Evolutionary conservation across 139 green algal genomes (phyloP).

Genomic region (Chlamydomonas applanata): DNA sequence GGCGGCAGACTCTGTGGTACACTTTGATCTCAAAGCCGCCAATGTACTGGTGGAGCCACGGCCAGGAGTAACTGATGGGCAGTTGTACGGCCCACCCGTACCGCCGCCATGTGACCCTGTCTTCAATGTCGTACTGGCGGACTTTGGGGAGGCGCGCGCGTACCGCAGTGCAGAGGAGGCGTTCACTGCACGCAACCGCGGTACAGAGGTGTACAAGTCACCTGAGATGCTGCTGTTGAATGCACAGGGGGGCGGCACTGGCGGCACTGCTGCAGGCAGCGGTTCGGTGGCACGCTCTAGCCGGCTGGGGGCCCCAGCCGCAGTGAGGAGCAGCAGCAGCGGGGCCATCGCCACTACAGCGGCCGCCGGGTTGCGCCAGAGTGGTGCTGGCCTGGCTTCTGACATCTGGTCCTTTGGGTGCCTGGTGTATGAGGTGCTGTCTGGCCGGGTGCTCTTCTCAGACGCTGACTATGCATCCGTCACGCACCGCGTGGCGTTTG

Average conservation of each 20-base stretch:
- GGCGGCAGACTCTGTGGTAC: conserved; percentile 56
- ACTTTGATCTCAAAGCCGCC: conserved; percentile 89
- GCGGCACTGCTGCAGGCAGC: background rate
- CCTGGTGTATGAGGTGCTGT: conserved; percentile 75
- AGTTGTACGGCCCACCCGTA: conserved; percentile 55
- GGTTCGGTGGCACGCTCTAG: background rate
- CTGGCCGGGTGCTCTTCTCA: conserved; percentile 61
- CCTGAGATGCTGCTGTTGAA: conserved; percentile 84
- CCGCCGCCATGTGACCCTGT: background rate
- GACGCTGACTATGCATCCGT: conserved; percentile 50
- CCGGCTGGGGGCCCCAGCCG: background rate
- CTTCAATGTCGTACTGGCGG: conserved; percentile 28
- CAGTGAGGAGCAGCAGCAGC: too few relatives aligned
- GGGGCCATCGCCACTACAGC: background rate
- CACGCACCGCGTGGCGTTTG: conserved; percentile 45
- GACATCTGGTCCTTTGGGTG: conserved; percentile 84
- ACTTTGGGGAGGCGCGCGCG: conserved; percentile 78
- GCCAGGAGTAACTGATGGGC: conserved; percentile 46
- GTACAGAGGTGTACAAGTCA: conserved; percentile 81
- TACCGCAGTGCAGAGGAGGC: conserved; percentile 50
- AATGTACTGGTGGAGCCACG: conserved; percentile 69
- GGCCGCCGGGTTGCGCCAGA: background rate
- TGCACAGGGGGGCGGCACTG: conserved; percentile 23
- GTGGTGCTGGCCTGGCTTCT: conserved; percentile 55
- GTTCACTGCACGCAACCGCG: conserved; percentile 52